Evolutionary conservation across 345 rosid genomes (phyloP).

Genomic region (Populus simonii): DNA sequence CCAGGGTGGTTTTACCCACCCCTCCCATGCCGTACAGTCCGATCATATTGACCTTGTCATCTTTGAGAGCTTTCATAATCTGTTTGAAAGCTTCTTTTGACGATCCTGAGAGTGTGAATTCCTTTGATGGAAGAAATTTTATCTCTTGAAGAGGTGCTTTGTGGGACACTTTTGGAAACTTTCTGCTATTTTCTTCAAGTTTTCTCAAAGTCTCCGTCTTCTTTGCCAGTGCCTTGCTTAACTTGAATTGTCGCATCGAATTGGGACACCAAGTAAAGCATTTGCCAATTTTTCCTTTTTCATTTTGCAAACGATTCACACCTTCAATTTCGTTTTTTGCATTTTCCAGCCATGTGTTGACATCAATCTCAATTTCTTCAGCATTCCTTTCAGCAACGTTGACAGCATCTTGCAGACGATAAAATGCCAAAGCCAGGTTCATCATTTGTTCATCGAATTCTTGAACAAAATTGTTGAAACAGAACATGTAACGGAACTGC

Average conservation of each 20-base stretch:
- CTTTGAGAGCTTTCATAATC: not conserved
- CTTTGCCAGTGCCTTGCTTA: not conserved
- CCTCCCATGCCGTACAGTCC: constrained; percentile 8
- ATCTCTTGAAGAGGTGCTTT: not conserved
- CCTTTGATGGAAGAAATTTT: not conserved
- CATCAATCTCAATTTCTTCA: not conserved
- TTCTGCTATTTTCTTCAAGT: not conserved
- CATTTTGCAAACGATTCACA: not conserved
- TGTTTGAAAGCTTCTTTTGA: not conserved
- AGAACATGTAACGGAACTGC: not conserved
- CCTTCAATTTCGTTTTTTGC: not conserved
- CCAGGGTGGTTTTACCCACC: constrained; percentile 10
- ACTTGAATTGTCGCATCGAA: not conserved
- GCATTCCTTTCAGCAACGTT: not conserved
- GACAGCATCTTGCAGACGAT: not conserved
- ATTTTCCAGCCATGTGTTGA: not conserved
- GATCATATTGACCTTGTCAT: constrained; percentile 1
- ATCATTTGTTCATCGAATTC: not conserved
- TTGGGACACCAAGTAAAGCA: not conserved
- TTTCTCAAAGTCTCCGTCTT: not conserved
- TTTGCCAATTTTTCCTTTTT: not conserved
- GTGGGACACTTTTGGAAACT: not conserved
- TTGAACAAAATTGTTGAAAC: constrained; percentile 1
- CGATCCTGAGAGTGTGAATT: not conserved
- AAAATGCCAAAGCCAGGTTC: not conserved